Percentiles rank a stretch among this genome's conserved stretches.
Conservation (phyloP, 805 yeast species). For the Lachancea dasiensis region DNA sequence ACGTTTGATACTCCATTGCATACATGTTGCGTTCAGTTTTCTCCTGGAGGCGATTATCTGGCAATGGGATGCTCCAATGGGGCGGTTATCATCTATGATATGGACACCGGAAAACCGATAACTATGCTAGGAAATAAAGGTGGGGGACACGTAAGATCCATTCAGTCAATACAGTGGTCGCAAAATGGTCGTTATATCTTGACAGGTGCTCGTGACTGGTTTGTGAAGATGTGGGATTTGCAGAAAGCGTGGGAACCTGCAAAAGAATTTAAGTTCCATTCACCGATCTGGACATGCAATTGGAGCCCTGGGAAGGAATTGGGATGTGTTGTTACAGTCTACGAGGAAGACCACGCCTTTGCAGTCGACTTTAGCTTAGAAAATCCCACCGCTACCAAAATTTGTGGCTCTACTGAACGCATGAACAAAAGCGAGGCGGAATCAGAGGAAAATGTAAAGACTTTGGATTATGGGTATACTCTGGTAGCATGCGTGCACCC, state of each 20-base stretch:
- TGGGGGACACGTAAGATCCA: slow-evolving; percentile 61
- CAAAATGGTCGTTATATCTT: slow-evolving; percentile 61
- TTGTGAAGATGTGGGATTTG: slow-evolving; percentile 75
- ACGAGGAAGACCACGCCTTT: slow-evolving; percentile 50
- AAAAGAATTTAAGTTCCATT: slow-evolving; percentile 48
- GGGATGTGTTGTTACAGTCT: slow-evolving; percentile 55
- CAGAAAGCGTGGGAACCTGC: slow-evolving; percentile 33
- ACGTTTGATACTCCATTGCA: slow-evolving; percentile 57
- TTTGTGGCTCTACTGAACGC: neutral
- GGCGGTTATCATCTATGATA: slow-evolving; percentile 63
- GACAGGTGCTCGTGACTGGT: slow-evolving; percentile 78
- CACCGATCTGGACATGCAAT: slow-evolving; percentile 61
- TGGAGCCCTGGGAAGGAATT: slow-evolving; percentile 30
- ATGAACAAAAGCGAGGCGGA: slow-evolving; percentile 25
- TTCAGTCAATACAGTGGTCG: slow-evolving; percentile 76
- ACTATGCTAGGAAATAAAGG: slow-evolving; percentile 41
- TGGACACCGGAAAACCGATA: slow-evolving; percentile 46
- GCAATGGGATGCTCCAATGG: slow-evolving; percentile 80
- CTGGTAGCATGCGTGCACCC: slow-evolving; percentile 30
- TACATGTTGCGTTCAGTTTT: slow-evolving; percentile 63
- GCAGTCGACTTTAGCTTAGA: slow-evolving; percentile 18
- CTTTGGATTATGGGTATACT: slow-evolving; percentile 25
- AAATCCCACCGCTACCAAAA: slow-evolving; percentile 1
- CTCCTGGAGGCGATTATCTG: slow-evolving; percentile 72
- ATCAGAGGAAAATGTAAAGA: slow-evolving; percentile 19